Percentiles rank a stretch among this genome's conserved stretches.
phyloP scores from a whole-genome alignment of 257 asterid species.

The Solanum rostratum region DNA sequence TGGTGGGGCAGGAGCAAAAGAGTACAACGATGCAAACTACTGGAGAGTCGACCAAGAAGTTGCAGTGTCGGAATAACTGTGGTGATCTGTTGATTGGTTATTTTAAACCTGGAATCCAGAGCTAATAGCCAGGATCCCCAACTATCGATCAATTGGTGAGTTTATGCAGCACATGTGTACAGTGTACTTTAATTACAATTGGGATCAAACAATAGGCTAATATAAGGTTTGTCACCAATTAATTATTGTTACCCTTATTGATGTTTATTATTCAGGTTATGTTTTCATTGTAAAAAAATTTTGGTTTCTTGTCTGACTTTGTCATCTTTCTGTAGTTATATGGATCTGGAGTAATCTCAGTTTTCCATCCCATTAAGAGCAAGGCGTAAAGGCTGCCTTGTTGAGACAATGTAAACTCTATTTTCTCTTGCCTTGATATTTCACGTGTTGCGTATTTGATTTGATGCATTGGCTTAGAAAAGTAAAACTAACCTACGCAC shows the following conservation, averaged over 20 bases:
- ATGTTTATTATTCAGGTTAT: slow-evolving; percentile 8
- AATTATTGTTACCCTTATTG: slow-evolving; percentile 13
- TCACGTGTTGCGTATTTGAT: not conserved
- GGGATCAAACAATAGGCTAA: slow-evolving; percentile 17
- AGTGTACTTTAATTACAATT: slow-evolving; percentile 24
- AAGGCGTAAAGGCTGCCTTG: not conserved
- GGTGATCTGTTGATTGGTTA: not conserved
- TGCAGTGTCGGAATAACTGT: slow-evolving; percentile 41
- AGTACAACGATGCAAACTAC: slow-evolving; percentile 72
- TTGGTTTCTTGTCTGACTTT: not conserved
- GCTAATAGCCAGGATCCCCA: slow-evolving; percentile 3
- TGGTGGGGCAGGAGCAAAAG: slow-evolving; percentile 46
- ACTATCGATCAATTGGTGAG: not conserved
- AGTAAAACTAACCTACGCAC: not conserved
- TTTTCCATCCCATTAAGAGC: not conserved
- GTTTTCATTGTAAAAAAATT: not conserved
- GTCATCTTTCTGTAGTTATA: not conserved
- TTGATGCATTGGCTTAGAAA: not conserved
- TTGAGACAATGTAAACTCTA: not conserved
- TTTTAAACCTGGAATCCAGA: not conserved
- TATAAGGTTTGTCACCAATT: slow-evolving; percentile 14
- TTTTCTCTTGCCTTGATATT: not conserved
- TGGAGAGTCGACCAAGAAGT: slow-evolving; percentile 98
- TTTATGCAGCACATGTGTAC: slow-evolving; percentile 18
- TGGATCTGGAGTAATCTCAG: slow-evolving; percentile 1